A percentile compares a stretch with the other conserved stretches of the same genome.
These are phyloP conservation scores for Metschnikowia aberdeeniae DNA, from an alignment of 805 yeast species.

Conservation along the genomic window DNA sequence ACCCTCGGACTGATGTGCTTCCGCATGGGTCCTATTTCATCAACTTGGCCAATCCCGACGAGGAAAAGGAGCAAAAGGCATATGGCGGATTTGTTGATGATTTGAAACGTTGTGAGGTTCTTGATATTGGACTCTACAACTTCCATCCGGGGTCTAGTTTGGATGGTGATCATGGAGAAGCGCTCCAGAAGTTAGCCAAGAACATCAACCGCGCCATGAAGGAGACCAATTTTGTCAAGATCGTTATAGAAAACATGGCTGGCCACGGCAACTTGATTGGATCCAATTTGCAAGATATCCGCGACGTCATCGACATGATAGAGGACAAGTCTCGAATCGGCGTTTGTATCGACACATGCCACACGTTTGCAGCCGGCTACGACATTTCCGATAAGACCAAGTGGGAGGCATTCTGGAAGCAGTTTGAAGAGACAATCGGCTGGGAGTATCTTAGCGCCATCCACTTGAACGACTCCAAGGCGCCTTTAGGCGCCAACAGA, in stretches of 20 bases:
- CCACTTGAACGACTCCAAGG: constrained; percentile 93
- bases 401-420: constrained; percentile 66
- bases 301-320: constrained; percentile 69
- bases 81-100: constrained; percentile 81
- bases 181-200: constrained; percentile 66
- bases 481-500: constrained; percentile 83
- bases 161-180: constrained; percentile 59
- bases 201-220: constrained; percentile 75
- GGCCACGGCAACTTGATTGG: constrained; percentile 94
- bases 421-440: constrained; percentile 75
- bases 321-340: constrained; percentile 85
- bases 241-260: constrained; percentile 96
- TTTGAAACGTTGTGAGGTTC: constrained; percentile 75
- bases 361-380: constrained; percentile 94
- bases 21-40: constrained; percentile 96
- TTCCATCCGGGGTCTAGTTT: constrained; percentile 92
- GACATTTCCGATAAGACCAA: constrained; percentile 62
- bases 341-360: constrained; percentile 95
- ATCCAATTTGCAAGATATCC: constrained; percentile 69
- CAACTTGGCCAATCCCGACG: constrained; percentile 87
- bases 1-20: constrained; percentile 72
- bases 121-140: constrained; percentile 82
- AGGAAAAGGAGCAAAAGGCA: constrained; percentile 71
- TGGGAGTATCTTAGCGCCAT: constrained; percentile 69
- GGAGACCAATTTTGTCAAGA: constrained; percentile 73